Percentiles rank a stretch among this genome's conserved stretches.
Evolutionary conservation across 345 rosid genomes (phyloP).

Genomic region (Euphorbia peplus): DNA sequence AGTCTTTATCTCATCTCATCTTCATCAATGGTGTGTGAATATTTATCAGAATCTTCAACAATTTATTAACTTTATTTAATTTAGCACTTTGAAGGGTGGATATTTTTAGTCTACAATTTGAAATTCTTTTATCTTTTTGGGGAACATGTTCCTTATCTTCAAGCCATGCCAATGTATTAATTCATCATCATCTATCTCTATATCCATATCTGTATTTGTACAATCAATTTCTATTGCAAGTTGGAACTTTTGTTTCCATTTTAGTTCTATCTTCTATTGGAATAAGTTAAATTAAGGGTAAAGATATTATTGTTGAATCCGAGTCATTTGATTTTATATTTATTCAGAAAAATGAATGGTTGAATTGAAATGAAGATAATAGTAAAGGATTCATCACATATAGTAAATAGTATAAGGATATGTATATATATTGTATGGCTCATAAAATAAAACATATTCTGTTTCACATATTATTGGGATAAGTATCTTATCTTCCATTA

Average conservation of each 20-base stretch:
- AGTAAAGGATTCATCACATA: too few species aligned
- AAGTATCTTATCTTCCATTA: too few species aligned
- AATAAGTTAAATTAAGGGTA: background rate
- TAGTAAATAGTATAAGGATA: too few species aligned
- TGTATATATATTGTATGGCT: too few species aligned
- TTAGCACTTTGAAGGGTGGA: background rate
- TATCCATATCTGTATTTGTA: too few species aligned
- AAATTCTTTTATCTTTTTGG: constrained; percentile 8
- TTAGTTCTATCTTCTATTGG: too few species aligned
- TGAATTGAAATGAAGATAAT: background rate
- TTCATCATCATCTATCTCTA: background rate
- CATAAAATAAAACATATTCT: too few species aligned
- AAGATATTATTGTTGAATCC: constrained; percentile 2
- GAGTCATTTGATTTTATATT: background rate
- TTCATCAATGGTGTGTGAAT: too few species aligned
- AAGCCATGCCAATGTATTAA: constrained; percentile 4
- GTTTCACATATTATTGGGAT: too few species aligned
- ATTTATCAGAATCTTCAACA: background rate
- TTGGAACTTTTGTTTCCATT: background rate
- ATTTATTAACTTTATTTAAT: too few species aligned
- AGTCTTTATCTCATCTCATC: background rate
- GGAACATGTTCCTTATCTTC: constrained; percentile 19
- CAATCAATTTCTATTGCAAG: background rate
- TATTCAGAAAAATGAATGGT: background rate
- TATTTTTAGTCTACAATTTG: background rate